Conservation (phyloP, 2,329 filamentous ascomycete species). For the Xylaria multiplex region DNA sequence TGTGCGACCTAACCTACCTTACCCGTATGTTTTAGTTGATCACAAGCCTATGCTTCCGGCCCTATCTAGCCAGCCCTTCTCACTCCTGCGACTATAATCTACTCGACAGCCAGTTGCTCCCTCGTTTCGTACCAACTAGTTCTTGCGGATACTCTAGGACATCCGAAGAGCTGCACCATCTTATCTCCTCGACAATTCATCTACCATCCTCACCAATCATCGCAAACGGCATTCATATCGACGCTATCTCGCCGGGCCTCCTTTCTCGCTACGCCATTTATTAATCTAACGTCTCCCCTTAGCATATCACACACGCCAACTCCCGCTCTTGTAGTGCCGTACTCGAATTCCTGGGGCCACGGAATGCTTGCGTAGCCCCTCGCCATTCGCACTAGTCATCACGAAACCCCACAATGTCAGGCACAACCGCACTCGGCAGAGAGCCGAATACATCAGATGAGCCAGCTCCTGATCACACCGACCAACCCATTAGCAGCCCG, state of each 20-base stretch:
- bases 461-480: constrained; percentile 45
- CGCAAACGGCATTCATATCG: constrained; percentile 1
- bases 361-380: constrained; percentile 28
- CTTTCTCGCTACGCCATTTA: not conserved
- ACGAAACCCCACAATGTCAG: constrained; percentile 25
- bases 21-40: constrained; percentile 3
- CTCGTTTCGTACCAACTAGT: constrained; percentile 5
- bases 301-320: not conserved
- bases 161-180: constrained; percentile 8
- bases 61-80: not conserved
- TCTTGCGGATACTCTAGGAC: not conserved
- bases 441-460: constrained; percentile 53
- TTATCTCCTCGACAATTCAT: not conserved
- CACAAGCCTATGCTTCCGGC: constrained; percentile 12
- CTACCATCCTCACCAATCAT: not conserved
- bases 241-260: not conserved
- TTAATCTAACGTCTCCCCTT: not conserved
- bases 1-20: constrained; percentile 3
- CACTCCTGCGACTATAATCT: not conserved
- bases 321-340: not conserved
- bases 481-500: constrained; percentile 51
- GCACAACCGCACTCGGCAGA: constrained; percentile 17
- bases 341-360: constrained; percentile 10
- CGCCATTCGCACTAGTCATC: not conserved
- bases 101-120: constrained; percentile 3